These are phyloP conservation scores for Phytopythium chamaehyphon DNA, from an alignment of 352 stramenopile genomes.

Conservation along the genomic window DNA sequence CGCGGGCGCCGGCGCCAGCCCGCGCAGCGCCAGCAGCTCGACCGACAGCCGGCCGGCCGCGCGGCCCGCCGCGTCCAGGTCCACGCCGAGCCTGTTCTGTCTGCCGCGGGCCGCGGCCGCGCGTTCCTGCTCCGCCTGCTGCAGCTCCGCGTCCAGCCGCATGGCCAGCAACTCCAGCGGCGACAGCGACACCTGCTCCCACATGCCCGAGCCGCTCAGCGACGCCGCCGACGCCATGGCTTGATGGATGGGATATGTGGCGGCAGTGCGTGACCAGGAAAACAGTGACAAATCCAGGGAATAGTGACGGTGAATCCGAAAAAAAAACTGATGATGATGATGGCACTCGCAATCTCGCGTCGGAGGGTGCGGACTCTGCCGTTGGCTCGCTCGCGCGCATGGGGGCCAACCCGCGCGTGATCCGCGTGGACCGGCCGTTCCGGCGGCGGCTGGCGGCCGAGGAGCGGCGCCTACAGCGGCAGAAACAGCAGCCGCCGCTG, in stretches of 20 bases:
- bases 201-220: slow-evolving; percentile 60
- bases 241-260: too few relatives aligned
- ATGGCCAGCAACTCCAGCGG: slow-evolving; percentile 66
- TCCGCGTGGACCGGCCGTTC: slow-evolving; percentile 37
- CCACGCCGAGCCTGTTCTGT: slow-evolving; percentile 79
- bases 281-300: too few relatives aligned
- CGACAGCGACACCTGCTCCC: slow-evolving; percentile 76
- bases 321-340: too few relatives aligned
- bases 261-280: too few relatives aligned
- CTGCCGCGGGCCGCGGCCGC: slow-evolving; percentile 22
- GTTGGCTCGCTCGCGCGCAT: background rate
- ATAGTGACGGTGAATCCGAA: too few relatives aligned
- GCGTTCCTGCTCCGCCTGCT: slow-evolving; percentile 40
- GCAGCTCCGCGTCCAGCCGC: slow-evolving; percentile 65
- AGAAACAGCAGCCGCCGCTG: slow-evolving; percentile 5
- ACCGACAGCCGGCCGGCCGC: slow-evolving; percentile 47
- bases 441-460: slow-evolving; percentile 1
- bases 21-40: slow-evolving; percentile 44
- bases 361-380: too few relatives aligned
- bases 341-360: too few relatives aligned
- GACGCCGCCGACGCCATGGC: slow-evolving; percentile 7
- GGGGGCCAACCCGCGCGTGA: slow-evolving; percentile 34
- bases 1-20: slow-evolving; percentile 19
- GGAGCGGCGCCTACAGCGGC: slow-evolving; percentile 2
- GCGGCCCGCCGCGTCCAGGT: slow-evolving; percentile 55